phyloP scores from a whole-genome alignment of 1,139 yeast species.

The Hemisphaericaspora subhashii region DNA sequence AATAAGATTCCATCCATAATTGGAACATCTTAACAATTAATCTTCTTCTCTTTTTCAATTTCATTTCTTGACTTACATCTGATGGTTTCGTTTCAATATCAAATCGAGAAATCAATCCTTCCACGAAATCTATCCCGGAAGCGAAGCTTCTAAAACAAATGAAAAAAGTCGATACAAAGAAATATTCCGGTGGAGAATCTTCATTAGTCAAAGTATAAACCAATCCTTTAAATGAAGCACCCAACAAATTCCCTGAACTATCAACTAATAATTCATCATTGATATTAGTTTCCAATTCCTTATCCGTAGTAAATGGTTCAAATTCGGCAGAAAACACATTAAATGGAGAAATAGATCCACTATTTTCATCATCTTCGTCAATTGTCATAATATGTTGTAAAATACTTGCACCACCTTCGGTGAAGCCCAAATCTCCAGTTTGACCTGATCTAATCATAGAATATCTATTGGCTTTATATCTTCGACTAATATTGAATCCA shows the following conservation, averaged over 20 bases:
- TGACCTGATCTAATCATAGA: constrained; percentile 63
- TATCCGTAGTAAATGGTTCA: constrained; percentile 31
- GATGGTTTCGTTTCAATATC: constrained; percentile 39
- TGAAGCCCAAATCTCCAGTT: constrained; percentile 51
- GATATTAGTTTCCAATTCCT: constrained; percentile 8
- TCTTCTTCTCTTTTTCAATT: constrained; percentile 63
- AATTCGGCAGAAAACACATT: constrained; percentile 42
- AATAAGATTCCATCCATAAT: constrained; percentile 85
- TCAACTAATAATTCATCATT: constrained; percentile 49
- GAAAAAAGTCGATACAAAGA: constrained; percentile 74
- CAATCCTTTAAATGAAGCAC: constrained; percentile 78
- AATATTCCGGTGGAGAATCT: constrained; percentile 63
- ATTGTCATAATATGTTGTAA: constrained; percentile 48
- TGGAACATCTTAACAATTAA: constrained; percentile 68
- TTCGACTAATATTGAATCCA: constrained; percentile 13
- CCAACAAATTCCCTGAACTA: constrained; percentile 56
- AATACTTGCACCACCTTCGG: constrained; percentile 60
- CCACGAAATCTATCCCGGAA: constrained; percentile 65
- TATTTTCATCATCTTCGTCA: constrained; percentile 37
- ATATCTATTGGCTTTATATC: constrained; percentile 41
- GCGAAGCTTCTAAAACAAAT: constrained; percentile 79
- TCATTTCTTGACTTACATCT: constrained; percentile 49
- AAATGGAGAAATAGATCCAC: constrained; percentile 33
- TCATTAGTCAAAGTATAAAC: constrained; percentile 75
- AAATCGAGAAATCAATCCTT: constrained; percentile 66